Base-by-base conservation (phyloP, 2,329 filamentous ascomycete species). In the Tolypocladium album region DNA sequence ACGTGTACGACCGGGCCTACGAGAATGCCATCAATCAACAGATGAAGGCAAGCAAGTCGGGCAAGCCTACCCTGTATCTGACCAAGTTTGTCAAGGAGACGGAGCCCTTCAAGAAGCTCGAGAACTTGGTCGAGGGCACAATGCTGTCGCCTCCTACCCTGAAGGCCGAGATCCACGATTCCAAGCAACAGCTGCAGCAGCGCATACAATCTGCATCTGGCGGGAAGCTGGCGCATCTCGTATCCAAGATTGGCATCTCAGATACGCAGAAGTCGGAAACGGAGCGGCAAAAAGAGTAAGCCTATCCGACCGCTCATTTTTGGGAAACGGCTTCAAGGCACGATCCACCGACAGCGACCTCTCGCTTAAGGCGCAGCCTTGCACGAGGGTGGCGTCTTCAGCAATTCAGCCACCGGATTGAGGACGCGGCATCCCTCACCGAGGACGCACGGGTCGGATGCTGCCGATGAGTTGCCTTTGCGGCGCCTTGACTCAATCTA, bases 1-100 rank as follows among this genome's bases (percentile, higher is more conserved):
- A 94, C 69, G 88, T 97, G 61, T 97, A 96, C 71, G 90, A 96
- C 71, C 85, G 83, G 0, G 93, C 93, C 0, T 97, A 96, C 70
- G 85, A 90, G 68, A 69, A 70, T 24, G 84, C 89, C 62, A 90
- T 97, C 74, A 83, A 94, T 36, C 82, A 88, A 61, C 82, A 87
- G 20, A 93, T 97, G 67, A 76, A 73, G 65, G 68, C 76, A 36
- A 77, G 73, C 61, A 71, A 75, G 31, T 69, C 73, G 20, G 68
- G 74, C 55, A 71, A 72, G 58, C 75, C 77, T 17, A 73, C 75
- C 17, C 72, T 82, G 57, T 84, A 81, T 64, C 70, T 80, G 61
- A 83, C 78, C 55, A 76, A 74, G 55, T 75, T 79, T 56, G 75
- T 82, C 55, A 75, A 76, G 58, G 76, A 79, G 60, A 75, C 74